Base-by-base conservation (phyloP, 2,329 filamentous ascomycete genomes). In the Cadophora gregata region DNA sequence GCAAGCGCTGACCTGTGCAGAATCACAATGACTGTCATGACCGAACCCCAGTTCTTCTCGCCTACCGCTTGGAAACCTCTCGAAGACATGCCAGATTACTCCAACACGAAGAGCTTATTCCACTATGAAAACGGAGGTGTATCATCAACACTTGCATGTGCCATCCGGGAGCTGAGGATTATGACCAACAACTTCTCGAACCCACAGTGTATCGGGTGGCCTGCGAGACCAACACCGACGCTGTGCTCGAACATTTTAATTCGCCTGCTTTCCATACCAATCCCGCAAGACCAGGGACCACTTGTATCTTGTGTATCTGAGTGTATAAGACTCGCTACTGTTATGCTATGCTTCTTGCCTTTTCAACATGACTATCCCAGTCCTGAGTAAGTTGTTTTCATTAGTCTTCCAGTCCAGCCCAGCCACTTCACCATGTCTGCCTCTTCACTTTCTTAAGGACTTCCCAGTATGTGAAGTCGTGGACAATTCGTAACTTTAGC, bases 361-460 rank as follows among this genome's bases (percentile, higher is more conserved):
- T 67, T 58, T 6, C 60, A 50, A 33, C 31, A 60, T 38, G 55
- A 67, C 21, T 64, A 67, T 56, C 65, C 65, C 1, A 60, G 38
- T 29, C 65, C 65, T 29, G 56, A 47, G 33, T 64, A 64, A 24
- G 53, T 60, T 4, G 14, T 3, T 25, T 16, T 14, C 42, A 19
- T 4, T 3, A 16, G 8, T 10, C 42, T 50, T 27, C 29, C 16
- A 8, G 25, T 31, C 12, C 58, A 27, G 25, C 16, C 14, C 36
- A 7, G 36, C 36, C 3, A 14, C 36, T 42, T 7, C 36, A 6
- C 6, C 19, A 12, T 27, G 29, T 21, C 12, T 45, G 2, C 25
- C 6, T 29, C 36, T 27, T 25, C 25, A 14, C 31, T 19, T 59
- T 59, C 7, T 9, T n/a, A n/a, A 56, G 2, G 42, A 21, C 1